Base-by-base conservation (phyloP, 2,329 filamentous ascomycete genomes). In the Clonostachys sp. region DNA sequence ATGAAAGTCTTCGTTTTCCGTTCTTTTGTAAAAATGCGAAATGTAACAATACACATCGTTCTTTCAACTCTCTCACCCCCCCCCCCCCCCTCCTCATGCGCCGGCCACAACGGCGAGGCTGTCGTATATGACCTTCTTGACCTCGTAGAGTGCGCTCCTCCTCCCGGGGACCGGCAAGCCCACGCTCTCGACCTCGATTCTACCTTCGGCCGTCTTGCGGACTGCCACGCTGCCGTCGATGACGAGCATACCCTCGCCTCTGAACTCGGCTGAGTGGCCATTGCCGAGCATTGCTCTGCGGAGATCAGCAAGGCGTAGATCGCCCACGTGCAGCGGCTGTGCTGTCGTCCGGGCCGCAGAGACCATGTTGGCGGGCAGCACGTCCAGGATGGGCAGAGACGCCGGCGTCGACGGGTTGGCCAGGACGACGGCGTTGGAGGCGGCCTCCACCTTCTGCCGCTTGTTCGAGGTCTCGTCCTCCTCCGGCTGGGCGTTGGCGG, bases 321-420 rank as follows among this genome's bases (percentile, higher is more conserved):
- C 94, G 52, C 94, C 94, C 5, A 99, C 94, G 63, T 97, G 94
- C 42, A 99, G 83, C 12, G 94, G 91, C 53, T 92, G 90, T 0
- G 90, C 86, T 34, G 87, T 83, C 5, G 88, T 85, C 51, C 89
- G 79, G 78, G 16, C 36, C 34, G 78, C 64, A 12, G 60, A 51
- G 3, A 62, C 58, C 12, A 44, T 18, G 14, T 44, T 18, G 12
- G 30, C 13, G 3, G 42, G 42, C 3, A 39, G 36, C 14, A 39
- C 17, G 12, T 39, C 36, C 14, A 39, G 36, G 14, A 18, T 39
- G 12, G 24, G 44, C 20, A 36, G 45, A 18, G 13, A 47, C n/a
- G 18, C 35, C 34, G 35, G 24, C 10, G 24, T 41, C 12, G 52
- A 45, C 20, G 47, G 53, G 34, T 53, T 56, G 33, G 56, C 54